These are phyloP conservation scores for Xerocomus spinulosus DNA, from an alignment of 768 basidiomycete genomes.

Conservation along the genomic window DNA sequence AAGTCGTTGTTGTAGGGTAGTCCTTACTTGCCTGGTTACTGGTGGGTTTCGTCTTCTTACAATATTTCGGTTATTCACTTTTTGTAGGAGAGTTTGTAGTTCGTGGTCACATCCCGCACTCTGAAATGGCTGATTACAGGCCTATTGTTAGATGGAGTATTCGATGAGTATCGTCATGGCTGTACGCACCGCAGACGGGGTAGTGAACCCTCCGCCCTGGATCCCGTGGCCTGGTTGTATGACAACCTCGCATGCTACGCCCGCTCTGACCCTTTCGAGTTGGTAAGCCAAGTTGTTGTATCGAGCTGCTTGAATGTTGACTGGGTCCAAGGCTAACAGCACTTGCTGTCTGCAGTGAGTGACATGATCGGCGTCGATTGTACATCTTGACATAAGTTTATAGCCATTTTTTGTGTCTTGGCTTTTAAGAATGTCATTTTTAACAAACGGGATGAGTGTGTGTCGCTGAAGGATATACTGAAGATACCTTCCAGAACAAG, in stretches of 20 bases:
- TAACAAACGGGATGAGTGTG: neutral
- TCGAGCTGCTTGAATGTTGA: slow-evolving; percentile 4
- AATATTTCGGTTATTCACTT: neutral
- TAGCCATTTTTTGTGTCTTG: slow-evolving; percentile 16
- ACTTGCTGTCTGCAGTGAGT: slow-evolving; percentile 18
- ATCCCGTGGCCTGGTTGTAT: slow-evolving; percentile 13
- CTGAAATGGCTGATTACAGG: neutral
- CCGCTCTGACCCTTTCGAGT: slow-evolving; percentile 17
- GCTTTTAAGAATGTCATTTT: slow-evolving; percentile 12
- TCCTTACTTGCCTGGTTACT: slow-evolving; percentile 14
- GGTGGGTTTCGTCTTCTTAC: slow-evolving; percentile 8
- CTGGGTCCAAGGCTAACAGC: slow-evolving; percentile 10
- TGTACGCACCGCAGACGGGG: slow-evolving; percentile 5
- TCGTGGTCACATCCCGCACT: neutral
- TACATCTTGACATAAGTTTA: neutral
- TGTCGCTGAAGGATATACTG: neutral
- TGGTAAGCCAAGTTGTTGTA: slow-evolving; percentile 13
- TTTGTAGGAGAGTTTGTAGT: slow-evolving; percentile 18
- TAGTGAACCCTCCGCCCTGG: slow-evolving; percentile 20
- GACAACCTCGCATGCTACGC: slow-evolving; percentile 5
- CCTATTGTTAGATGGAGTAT: slow-evolving; percentile 20
- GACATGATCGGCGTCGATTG: neutral
- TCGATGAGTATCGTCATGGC: slow-evolving; percentile 12
- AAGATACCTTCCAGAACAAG: neutral
- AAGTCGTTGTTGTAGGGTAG: neutral